Evolutionary conservation across 306 rosid species (phyloP), one percentile per base, ranked within the genome.

Genomic region (Clitoria ternatea): DNA sequence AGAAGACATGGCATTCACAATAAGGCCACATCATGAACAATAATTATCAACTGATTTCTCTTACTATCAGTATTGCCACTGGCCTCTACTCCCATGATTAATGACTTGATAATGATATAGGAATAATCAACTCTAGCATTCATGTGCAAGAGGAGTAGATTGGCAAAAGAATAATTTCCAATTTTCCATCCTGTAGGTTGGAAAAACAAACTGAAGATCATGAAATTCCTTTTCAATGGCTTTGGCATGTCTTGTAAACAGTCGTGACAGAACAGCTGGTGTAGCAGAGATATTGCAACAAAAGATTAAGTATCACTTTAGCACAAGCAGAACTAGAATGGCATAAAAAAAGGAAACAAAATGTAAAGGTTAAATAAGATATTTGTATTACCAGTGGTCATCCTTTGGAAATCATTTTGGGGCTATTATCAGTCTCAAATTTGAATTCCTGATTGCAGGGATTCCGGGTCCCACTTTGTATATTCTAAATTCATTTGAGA

Each of bases 361-460:
- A 26, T 20, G 43, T 5, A 50, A 44, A 54, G 23, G 19, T 48
- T 24, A 56, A 64, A 63, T n/a, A 8, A 2, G 1, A 19, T 22
- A 48, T 56, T 40, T 43, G 49, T 72, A 32, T 43, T 73, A 68
- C 79, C 57, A 61, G 30, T 45, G 42, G 59, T 72, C 60, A 67
- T 57, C 59, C 69, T 29, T 49, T 36, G 36, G 22, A 61, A 39
- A 52, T 66, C 57, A 73, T 35, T 66, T 71, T 35, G 39, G 65
- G 50, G 61, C 54, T 32, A 47, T 11, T 67, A 63, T 56, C 77
- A 35, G 45, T 60, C 56, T 68, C 39, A 13, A 29, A 35, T 67
- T 73, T 15, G 66, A 74, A 73, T 54, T 43, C 55, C 18, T 12
- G 33, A 61, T 68, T 12, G 50, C 50, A 48, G 39, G 66, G 57